Base-by-base conservation (phyloP, 129 eudicot species). In the Oenanthe sinensis region DNA sequence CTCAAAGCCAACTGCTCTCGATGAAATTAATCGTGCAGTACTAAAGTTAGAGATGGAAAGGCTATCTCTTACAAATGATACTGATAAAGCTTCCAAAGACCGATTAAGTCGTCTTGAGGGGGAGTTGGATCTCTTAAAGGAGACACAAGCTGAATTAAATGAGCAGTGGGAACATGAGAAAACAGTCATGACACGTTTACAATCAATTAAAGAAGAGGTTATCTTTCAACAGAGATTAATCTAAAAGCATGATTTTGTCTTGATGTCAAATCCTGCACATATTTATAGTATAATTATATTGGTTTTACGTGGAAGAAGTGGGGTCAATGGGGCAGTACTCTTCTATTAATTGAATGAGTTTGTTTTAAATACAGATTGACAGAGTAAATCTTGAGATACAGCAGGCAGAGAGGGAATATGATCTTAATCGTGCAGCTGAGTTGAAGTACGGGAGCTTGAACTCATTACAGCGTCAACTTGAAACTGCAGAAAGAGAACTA, bases 111-210 rank as follows among this genome's bases (percentile, higher is more conserved):
- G 86, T 36, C 82, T 83, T 74, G 86, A 83, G 46, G 75, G 82
- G 9, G 86, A 83, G 80, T 72, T 83, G 14, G 46, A 81, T 47
- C 63, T 75, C 8, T 75, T 83, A 30, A 83, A 83, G 69, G 82
- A 78, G 60, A 83, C 76, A 13, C 86, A 83, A 74, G 72, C 82
- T 47, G 75, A 78, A 28, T 55, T 83, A 62, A 83, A 81, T 78
- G 86, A 78, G 60, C 86, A 79, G 60, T 83, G 86, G 86, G 86
- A 83, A 79, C 86, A 79, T 65, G 86, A 83, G 42, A 83, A 83
- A 65, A 60, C 70, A 45, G 86, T 83, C 17, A 83, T 83, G 86
- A 79, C 86, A 74, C 79, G 73, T 12, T 60, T 83, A 47, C 86
- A 83, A 48, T 83, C 82, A 45, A 79, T 83, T 11, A 83, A 83